These are phyloP conservation scores for Leptomonas pyrrhocoris DNA, from an alignment of 208 protist genomes.

Conservation along the genomic window DNA sequence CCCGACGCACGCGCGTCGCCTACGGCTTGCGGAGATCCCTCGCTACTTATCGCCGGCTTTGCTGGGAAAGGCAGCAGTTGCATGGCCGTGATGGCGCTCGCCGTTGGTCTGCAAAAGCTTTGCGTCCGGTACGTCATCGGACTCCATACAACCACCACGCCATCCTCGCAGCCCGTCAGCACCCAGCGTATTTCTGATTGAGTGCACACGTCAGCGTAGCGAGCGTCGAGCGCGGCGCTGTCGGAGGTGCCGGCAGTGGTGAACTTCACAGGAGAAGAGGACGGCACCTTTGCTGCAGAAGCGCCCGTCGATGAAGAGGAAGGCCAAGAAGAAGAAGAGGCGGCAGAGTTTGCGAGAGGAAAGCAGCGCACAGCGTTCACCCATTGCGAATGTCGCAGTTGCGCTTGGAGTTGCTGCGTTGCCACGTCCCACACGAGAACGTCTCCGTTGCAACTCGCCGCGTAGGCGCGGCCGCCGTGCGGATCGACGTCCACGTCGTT, in stretches of 20 bases:
- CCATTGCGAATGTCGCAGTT: conserved; percentile 37
- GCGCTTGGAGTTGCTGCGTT: conserved; percentile 30
- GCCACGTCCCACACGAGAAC: conserved; percentile 46
- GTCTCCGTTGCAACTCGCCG: conserved; percentile 38
- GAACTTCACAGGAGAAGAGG: too few species aligned
- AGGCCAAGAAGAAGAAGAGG: not conserved
- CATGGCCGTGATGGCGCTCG: conserved; percentile 31
- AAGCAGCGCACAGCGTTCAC: conserved; percentile 59
- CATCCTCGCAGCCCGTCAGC: conserved; percentile 49
- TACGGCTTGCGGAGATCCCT: too few species aligned
- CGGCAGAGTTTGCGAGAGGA: conserved; percentile 31
- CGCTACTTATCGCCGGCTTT: not conserved
- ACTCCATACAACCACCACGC: conserved; percentile 41
- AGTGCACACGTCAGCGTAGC: not conserved
- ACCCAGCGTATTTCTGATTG: conserved; percentile 26
- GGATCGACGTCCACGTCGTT: conserved; percentile 50
- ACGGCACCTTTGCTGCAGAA: not conserved
- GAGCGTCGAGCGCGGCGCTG: not conserved
- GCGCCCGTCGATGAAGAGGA: not conserved
- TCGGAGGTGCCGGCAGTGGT: not conserved
- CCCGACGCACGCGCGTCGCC: not conserved
- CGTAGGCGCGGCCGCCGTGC: conserved; percentile 42
- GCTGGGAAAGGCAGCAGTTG: conserved; percentile 18
- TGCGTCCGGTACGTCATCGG: conserved; percentile 43
- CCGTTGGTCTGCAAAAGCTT: conserved; percentile 22